Evolutionary conservation across 1,284 basidiomycete species (phyloP), one percentile per base, ranked within the genome.

Genomic region (Termitomyces sp.): DNA sequence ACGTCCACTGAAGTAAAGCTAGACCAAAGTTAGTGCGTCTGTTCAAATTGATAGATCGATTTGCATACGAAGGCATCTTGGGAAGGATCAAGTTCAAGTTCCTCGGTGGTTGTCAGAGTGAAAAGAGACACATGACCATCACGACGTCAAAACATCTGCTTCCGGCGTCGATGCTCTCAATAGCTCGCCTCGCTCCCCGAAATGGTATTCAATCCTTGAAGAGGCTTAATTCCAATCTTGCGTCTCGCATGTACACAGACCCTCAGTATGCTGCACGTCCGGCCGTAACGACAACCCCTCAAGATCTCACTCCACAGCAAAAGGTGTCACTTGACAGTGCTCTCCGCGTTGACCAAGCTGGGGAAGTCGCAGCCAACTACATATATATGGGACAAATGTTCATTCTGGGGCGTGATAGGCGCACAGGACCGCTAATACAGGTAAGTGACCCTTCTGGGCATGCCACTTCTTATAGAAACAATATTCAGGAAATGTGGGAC

Each of bases 361-460:
- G 94, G 3, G 94, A 97, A 70, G 76, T 95, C 28, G 94, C 93
- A 1, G 94, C 94, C 13, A 96, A 96, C 71, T 94, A 84, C 75
- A 97, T 97, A 50, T 97, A 96, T 72, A 75, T 80, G 62, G 94
- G 94, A 1, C 94, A 96, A 67, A 72, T 87, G 62, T 81, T 81
- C 53, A 77, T 91, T 30, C 73, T 92, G 0, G 81, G 87, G 19
- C 75, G 76, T 21, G 84, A 95, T 67, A 74, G 73, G 24, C 67
- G 66, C 26, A 75, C 82, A n/a, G 83, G 83, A 0, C 76, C 81
- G 9, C 73, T 96, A 50, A 87, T 95, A 57, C 88, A 93, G 73
- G 93, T 86, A 62, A 59, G 81, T 65, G 38, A 24, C 58, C 34
- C 12, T 31, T 34, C 24, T 13, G 5, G 9, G 1, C 45, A 46